Evolutionary conservation across 176 grass and related monocot genomes (phyloP).

Genomic region (Ensete ventricosum): DNA sequence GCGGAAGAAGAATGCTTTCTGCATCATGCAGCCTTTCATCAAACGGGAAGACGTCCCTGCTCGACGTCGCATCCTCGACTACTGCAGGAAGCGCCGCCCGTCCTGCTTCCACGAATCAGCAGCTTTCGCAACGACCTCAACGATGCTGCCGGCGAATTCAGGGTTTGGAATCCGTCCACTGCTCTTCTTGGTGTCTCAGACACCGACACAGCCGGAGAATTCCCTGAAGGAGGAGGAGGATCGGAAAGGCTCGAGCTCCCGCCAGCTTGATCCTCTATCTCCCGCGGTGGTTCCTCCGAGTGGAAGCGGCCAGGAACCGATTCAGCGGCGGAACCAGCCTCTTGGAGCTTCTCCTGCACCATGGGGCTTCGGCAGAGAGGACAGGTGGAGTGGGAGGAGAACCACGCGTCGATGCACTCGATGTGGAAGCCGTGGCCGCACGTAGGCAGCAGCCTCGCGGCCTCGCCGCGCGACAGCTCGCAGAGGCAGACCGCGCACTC

Average conservation of each 20-base stretch:
- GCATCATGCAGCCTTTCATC: not conserved
- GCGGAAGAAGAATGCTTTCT: too few species aligned
- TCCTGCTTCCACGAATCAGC: conserved; percentile 30
- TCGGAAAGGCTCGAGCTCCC: conserved; percentile 29
- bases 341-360: conserved; percentile 1
- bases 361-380: conserved; percentile 72
- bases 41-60: conserved; percentile 35
- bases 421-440: conserved; percentile 72
- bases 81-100: too few species aligned
- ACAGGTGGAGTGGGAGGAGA: conserved; percentile 84
- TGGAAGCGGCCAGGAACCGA: not conserved
- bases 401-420: conserved; percentile 94
- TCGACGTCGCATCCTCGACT: conserved; percentile 36
- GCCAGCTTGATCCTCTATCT: conserved; percentile 40
- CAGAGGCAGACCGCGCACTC: conserved; percentile 84
- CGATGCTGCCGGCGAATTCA: conserved; percentile 42
- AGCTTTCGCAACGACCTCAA: conserved; percentile 50
- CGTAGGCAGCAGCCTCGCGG: conserved; percentile 59
- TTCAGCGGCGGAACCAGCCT: conserved; percentile 6
- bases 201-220: not conserved
- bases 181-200: conserved; percentile 30
- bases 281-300: not conserved
- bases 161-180: conserved; percentile 13
- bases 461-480: conserved; percentile 59
- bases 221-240: not conserved